These are phyloP conservation scores for Periconia sp. DNA, from an alignment of 2,329 filamentous ascomycete genomes.

Conservation along the genomic window DNA sequence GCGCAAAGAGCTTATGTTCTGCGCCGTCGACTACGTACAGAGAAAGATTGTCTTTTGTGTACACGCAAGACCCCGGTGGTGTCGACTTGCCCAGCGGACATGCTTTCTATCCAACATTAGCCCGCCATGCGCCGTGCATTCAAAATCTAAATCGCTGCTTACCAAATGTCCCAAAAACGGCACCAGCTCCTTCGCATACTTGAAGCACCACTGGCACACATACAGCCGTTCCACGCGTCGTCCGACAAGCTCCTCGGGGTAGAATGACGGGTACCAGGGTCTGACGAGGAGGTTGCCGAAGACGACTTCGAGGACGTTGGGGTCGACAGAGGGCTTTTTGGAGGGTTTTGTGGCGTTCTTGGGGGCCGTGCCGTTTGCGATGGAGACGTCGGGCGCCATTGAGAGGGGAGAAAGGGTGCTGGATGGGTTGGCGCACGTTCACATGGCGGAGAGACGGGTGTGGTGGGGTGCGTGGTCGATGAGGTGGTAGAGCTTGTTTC, in stretches of 20 bases:
- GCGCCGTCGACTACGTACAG: constrained; percentile 95
- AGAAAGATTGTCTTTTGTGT: constrained; percentile 79
- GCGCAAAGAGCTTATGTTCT: constrained; percentile 84
- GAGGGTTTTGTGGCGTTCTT: constrained; percentile 15
- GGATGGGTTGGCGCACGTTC: constrained; percentile 7
- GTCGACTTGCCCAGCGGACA: constrained; percentile 49
- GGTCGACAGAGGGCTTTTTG: constrained; percentile 54
- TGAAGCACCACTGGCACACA: constrained; percentile 93
- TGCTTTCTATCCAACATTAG: constrained; percentile 43
- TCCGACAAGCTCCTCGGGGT: constrained; percentile 68
- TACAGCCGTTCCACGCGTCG: constrained; percentile 65
- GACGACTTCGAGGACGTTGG: constrained; percentile 86
- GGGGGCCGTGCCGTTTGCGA: constrained; percentile 22
- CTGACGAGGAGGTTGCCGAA: constrained; percentile 83
- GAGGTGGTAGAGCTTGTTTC: no score
- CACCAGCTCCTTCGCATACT: constrained; percentile 71
- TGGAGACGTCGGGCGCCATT: constrained; percentile 31
- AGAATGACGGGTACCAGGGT: constrained; percentile 93
- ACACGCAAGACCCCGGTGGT: constrained; percentile 75
- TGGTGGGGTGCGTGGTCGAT: no score
- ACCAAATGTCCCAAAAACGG: constrained; percentile 54
- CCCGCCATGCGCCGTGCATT: neutral
- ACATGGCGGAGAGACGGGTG: constrained; percentile 14
- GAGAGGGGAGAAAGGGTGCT: constrained; percentile 1
- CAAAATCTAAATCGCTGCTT: constrained; percentile 2